phyloP scores from a whole-genome alignment of 768 basidiomycete genomes.

The Psilocybe subaeruginosa region DNA sequence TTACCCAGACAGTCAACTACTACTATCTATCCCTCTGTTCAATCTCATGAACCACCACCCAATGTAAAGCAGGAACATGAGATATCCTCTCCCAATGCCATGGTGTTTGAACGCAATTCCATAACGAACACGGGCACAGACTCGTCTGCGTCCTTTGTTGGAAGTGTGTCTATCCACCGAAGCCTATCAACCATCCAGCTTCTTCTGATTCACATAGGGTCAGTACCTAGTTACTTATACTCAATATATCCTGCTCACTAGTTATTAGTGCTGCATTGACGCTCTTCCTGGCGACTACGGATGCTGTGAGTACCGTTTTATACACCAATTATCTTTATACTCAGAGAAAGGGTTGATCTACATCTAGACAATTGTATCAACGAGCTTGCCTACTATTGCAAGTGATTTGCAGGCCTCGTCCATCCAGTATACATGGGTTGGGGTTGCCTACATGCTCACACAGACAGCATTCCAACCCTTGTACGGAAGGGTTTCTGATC shows the following conservation, averaged over 20 bases:
- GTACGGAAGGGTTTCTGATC: slow-evolving; percentile 80
- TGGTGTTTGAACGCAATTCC: slow-evolving; percentile 21
- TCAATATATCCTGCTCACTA: not conserved
- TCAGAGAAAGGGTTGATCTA: not conserved
- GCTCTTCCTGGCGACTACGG: slow-evolving; percentile 85
- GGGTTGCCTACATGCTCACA: slow-evolving; percentile 82
- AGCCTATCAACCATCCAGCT: slow-evolving; percentile 59
- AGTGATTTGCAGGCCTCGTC: slow-evolving; percentile 68
- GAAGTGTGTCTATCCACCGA: slow-evolving; percentile 16
- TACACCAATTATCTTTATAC: not conserved
- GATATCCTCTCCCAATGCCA: slow-evolving; percentile 10
- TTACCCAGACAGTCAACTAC: slow-evolving; percentile 10
- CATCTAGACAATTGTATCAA: slow-evolving; percentile 72
- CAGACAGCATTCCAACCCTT: slow-evolving; percentile 86
- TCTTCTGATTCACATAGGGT: slow-evolving; percentile 74
- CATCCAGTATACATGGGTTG: slow-evolving; percentile 85
- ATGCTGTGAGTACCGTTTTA: slow-evolving; percentile 55
- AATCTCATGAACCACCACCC: slow-evolving; percentile 2
- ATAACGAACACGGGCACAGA: slow-evolving; percentile 30
- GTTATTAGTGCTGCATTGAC: slow-evolving; percentile 71
- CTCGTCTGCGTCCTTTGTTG: slow-evolving; percentile 37
- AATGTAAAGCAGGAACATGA: slow-evolving; percentile 11
- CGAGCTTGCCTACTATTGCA: slow-evolving; percentile 80
- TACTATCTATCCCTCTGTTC: slow-evolving; percentile 12
- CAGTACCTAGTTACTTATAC: slow-evolving; percentile 19